These are phyloP conservation scores for Alternaria infectoria DNA, from an alignment of 2,329 filamentous ascomycete species.

Conservation along the genomic window DNA sequence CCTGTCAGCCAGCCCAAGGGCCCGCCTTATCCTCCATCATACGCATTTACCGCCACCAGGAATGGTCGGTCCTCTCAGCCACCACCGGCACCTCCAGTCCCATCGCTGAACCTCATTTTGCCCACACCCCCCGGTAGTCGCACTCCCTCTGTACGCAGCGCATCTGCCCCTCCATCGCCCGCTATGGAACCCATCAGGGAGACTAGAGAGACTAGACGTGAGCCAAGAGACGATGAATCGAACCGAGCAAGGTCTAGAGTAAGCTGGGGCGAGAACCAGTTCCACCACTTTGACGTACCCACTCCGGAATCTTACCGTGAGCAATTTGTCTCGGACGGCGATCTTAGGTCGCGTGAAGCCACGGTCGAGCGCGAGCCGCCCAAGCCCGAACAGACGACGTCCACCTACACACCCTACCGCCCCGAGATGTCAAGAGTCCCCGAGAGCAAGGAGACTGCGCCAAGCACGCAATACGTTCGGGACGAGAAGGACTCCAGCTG, in stretches of 20 bases:
- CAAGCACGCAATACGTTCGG: conserved; percentile 39
- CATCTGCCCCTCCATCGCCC: conserved; percentile 45
- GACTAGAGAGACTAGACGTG: conserved; percentile 26
- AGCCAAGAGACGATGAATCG: conserved; percentile 30
- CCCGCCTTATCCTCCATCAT: conserved; percentile 47
- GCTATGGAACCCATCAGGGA: conserved; percentile 35
- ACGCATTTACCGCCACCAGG: conserved; percentile 49
- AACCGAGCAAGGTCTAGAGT: conserved; percentile 45
- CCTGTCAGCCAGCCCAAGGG: conserved; percentile 29
- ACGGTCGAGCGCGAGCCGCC: conserved; percentile 48
- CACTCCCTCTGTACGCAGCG: conserved; percentile 47
- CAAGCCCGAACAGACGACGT: conserved; percentile 34
- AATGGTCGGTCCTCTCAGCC: conserved; percentile 43
- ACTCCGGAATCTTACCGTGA: conserved; percentile 54
- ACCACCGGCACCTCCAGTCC: conserved; percentile 55
- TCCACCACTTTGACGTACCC: conserved; percentile 54
- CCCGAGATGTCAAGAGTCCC: conserved; percentile 27
- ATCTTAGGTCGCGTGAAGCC: conserved; percentile 36
- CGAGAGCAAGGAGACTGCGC: conserved; percentile 27
- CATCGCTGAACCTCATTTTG: conserved; percentile 62
- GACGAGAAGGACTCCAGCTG: conserved; percentile 33
- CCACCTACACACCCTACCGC: conserved; percentile 40
- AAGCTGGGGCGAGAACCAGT: conserved; percentile 57
- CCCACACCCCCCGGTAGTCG: conserved; percentile 64
- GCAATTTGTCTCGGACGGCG: conserved; percentile 42